Base-by-base conservation (phyloP, 2,329 filamentous ascomycete genomes). In the Colletotrichum abscissum region DNA sequence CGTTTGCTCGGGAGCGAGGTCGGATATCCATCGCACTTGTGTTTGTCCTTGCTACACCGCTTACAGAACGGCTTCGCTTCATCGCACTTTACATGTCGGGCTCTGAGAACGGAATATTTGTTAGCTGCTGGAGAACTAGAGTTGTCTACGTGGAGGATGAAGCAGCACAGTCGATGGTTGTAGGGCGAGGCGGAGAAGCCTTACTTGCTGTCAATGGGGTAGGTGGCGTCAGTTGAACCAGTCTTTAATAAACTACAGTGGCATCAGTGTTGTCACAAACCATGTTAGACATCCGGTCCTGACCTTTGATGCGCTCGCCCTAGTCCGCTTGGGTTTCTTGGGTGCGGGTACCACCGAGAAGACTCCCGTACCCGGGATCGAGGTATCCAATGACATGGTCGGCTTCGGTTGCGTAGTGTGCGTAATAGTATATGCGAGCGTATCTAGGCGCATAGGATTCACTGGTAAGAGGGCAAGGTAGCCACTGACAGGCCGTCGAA, bases 61-160 rank as follows among this genome's bases (percentile, higher is more conserved):
- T 56, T 63, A 62, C 75, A 76, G 12, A 63, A 33, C 2, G 75
- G 74, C 19, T 74, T 75, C 11, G 46, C 56, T 55, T 76, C 75
- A 26, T 76, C 75, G 42, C 75, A 76, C 24, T 76, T 76, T n/a
- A 76, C 69, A 56, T 72, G 74, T 19, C 75, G 72, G 26, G 58
- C 59, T 67, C 67, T 74, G 24, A 49, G 3, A 49, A 22, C 19
- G 8, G 42, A 19, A n/a, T 14, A 5, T 12, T 14, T 14, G 64
- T 69, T 12, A 69, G 69, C 57, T 49, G 6, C 30, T 42, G 30
- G 12, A 49, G 42, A 56, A 14, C 19, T n/a, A 19, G 28, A 16
- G 38, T n/a, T 22, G 7, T 26, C 8, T 5, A n/a, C 12, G 28
- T 22, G 14, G 2, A 30, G 14, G n/a, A 56, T 22, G 46, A 46